Conservation (phyloP, 768 basidiomycete genomes). For the Lentinula sp. region DNA sequence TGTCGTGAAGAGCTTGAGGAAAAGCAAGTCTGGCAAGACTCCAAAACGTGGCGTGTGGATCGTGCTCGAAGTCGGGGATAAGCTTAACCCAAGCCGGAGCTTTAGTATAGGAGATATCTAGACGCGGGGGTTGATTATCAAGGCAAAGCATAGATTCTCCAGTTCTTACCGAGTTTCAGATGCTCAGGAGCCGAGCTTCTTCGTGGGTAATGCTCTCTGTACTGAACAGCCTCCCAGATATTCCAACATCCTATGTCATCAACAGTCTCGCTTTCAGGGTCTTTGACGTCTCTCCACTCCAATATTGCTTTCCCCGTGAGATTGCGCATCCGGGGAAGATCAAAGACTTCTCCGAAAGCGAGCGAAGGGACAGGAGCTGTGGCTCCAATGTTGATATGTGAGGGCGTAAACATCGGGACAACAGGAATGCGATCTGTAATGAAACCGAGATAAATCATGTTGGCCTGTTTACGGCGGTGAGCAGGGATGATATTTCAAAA, state of each 20-base stretch:
- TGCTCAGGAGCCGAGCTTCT: constrained; percentile 27
- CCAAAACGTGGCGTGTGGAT: constrained; percentile 40
- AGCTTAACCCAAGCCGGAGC: constrained; percentile 43
- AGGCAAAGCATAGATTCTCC: constrained; percentile 7
- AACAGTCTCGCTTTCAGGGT: constrained; percentile 26
- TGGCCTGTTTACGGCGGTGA: constrained; percentile 18
- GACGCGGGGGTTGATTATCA: background rate
- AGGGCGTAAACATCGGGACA: constrained; percentile 51
- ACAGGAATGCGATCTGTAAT: constrained; percentile 58
- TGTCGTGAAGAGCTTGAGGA: constrained; percentile 31
- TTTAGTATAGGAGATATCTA: constrained; percentile 49
- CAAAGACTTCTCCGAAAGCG: constrained; percentile 55
- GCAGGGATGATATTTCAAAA: background rate
- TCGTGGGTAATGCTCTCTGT: constrained; percentile 30
- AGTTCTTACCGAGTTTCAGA: constrained; percentile 33
- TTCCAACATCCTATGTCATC: constrained; percentile 58
- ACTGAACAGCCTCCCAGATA: constrained; percentile 41
- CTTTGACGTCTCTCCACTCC: constrained; percentile 63
- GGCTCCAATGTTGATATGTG: constrained; percentile 39
- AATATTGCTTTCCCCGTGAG: constrained; percentile 40
- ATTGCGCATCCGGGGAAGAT: constrained; percentile 44
- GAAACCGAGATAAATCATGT: constrained; percentile 53
- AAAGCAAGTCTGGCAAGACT: constrained; percentile 39
- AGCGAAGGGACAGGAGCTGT: constrained; percentile 33
- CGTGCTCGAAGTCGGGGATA: constrained; percentile 37